Base-by-base conservation (phyloP, 1,284 basidiomycete genomes). In the Vanrija pseudolonga region DNA sequence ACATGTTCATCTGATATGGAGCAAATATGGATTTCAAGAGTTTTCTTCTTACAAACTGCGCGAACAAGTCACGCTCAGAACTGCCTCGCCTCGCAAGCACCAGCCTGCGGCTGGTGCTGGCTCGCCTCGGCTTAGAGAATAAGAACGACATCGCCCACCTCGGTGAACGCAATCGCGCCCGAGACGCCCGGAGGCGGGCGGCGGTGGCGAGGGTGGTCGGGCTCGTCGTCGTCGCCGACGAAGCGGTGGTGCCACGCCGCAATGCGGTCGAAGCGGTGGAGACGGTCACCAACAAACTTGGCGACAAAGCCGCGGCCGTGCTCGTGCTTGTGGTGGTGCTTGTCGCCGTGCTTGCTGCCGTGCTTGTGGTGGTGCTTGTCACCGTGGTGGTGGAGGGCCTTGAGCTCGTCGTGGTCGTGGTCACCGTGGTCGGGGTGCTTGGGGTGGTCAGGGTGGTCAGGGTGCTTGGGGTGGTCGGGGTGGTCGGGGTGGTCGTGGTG, bases 61-160 rank as follows among this genome's bases (percentile, higher is more conserved):
- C 26, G 26, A n/a, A n/a, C n/a, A n/a, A n/a, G n/a, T n/a, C n/a
- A n/a, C n/a, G n/a, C n/a, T n/a, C n/a, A n/a, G n/a, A n/a, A n/a
- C n/a, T n/a, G n/a, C n/a, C n/a, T n/a, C n/a, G n/a, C n/a, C n/a
- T n/a, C n/a, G n/a, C n/a, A n/a, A n/a, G n/a, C n/a, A n/a, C 26
- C 26, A 26, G 26, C 26, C 26, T 26, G 26, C 26, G 26, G 26
- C 26, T 26, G 6, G 26, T 4, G 26, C 11, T 11, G 3, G 26
- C 26, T 26, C 26, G 7, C 26, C 7, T 26, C 26, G 26, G 36
- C 40, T 59, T 50, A 66, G 28, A 66, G 61, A 15, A 50, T 41
- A 32, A 69, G 53, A 26, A 39, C 39, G 45, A 69, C 62, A 22
- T 56, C 45, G 12, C 68, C 68, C 12, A 66, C 63, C 20, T 64